Evolutionary conservation across 148 eudicot genomes (phyloP), one percentile per base, ranked within the genome.

Genomic region (Cornus kousa): DNA sequence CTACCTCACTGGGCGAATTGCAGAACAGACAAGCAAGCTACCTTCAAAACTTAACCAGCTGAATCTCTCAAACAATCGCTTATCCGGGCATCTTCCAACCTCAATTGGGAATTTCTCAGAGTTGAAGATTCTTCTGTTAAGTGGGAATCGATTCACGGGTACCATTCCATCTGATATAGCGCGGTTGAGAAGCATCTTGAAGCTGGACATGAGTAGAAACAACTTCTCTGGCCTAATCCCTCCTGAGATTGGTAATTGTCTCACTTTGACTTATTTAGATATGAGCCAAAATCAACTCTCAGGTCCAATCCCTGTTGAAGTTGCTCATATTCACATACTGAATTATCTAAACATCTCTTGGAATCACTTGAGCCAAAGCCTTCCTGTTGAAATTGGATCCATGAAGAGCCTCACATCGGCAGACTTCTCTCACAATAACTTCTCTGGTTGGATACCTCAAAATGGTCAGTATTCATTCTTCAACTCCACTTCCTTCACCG

Each of bases 371-470:
- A 90, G 67, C 73, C 78, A 82, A 20, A 84, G 83, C 72, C 88
- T 90, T 60, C 91, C 93, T 32, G 75, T 48, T 53, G 90, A 85
- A 70, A 82, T 90, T 48, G 93, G 91, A 35, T 82, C 82, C 68
- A 87, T 86, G 83, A 89, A 87, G 55, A 89, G 92, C 84, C 86
- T 89, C 22, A 87, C 92, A 48, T 77, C 90, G 20, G 92, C 89
- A 37, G 92, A 89, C 71, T 89, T 89, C 53, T 89, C 92, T 55
- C 85, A 86, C 74, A 89, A 89, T 68, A 86, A 87, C 75, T 84
- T 89, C 73, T 79, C 86, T 2, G 90, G 92, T 23, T 37, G 68
- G 23, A 78, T 87, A 74, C 92, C 90, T 3, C 80, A 89, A 87
- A 82, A 66, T 5, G 90, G 90, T 4, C 90, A 86, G 50, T 89